Base-by-base conservation (phyloP, 768 basidiomycete genomes). In the Phylloporus scabripes region DNA sequence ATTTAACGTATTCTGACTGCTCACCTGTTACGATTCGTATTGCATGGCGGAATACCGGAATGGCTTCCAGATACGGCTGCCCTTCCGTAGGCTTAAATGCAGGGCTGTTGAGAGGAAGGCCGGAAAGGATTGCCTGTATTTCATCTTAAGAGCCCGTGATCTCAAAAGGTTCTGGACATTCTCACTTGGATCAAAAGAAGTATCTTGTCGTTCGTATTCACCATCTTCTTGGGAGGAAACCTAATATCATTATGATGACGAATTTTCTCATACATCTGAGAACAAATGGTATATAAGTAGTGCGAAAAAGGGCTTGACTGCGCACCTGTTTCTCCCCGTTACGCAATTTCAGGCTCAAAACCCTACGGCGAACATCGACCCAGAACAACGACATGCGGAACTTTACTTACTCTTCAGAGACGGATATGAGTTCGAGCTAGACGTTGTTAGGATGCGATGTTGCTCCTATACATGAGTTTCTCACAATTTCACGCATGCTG, bases 161-260 rank as follows among this genome's bases (percentile, higher is more conserved):
- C 7, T 31, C 4, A 20, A 46, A 23, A 49, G 37, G 23, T 12
- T 5, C 12, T 31, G 23, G 5, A 5, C 10, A 20, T 32, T 37
- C 66, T 48, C 41, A 87, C 87, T 69, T 95, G 92, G 5, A 92
- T 80, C 36, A 92, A 70, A 6, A 94, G 62, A 63, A 88, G 83
- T 9, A 88, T 75, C 63, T 95, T 95, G 63, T 95, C 90, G 4
- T 74, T 65, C 0, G 83, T 76, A 53, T 76, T 82, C 39, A 85
- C 83, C 5, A 85, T 68, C 54, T 82, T 89, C 65, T 81, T 82
- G 5, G 86, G 65, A 38, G 80, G 75, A 64, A 81, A 96, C 1
- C 91, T 83, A 49, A 94, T 87, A 52, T 92, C 91, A n/a, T 74
- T 72, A 49, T 89, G 81, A 42, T 70, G 74, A 48, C 80, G 74